Conservation (phyloP, 2,329 filamentous ascomycete species). For the Pseudopyrenochaeta lycopersici region DNA sequence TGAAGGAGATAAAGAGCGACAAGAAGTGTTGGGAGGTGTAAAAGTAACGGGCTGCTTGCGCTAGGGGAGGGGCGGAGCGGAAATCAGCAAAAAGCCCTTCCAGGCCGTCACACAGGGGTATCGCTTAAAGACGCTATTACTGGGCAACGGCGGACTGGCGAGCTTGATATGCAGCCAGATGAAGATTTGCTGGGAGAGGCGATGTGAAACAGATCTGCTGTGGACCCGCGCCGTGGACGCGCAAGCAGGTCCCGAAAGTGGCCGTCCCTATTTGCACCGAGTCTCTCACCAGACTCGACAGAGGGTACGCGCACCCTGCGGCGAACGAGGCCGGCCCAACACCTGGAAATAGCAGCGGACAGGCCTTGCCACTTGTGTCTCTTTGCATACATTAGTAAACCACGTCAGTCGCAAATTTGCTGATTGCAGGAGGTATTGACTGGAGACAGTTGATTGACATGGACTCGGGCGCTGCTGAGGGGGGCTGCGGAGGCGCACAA, state of each 20-base stretch:
- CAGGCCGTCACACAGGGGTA: conserved; percentile 29
- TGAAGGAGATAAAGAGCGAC: conserved; percentile 31
- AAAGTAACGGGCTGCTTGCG: conserved; percentile 38
- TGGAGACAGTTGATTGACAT: not conserved
- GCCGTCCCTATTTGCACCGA: conserved; percentile 2
- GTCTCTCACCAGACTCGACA: not conserved
- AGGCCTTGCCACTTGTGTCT: not conserved
- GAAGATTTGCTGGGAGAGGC: conserved; percentile 25
- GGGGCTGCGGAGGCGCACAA: conserved; percentile 18
- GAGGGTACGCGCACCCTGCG: not conserved
- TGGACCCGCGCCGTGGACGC: conserved; percentile 36
- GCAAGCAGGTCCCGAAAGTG: conserved; percentile 32
- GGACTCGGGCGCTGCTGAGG: conserved; percentile 6
- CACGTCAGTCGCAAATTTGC: not conserved
- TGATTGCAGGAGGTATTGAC: conserved; percentile 11
- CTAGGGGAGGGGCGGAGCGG: conserved; percentile 44
- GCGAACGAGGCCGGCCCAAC: not conserved
- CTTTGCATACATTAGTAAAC: not conserved
- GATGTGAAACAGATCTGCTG: conserved; percentile 46
- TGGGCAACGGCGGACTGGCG: conserved; percentile 22
- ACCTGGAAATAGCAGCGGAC: not conserved
- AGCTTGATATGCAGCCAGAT: conserved; percentile 15
- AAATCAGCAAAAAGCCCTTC: conserved; percentile 26
- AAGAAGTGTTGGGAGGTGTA: conserved; percentile 32
- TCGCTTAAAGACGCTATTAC: conserved; percentile 17